phyloP scores from a whole-genome alignment of 345 rosid genomes.

The Isatis tinctoria region DNA sequence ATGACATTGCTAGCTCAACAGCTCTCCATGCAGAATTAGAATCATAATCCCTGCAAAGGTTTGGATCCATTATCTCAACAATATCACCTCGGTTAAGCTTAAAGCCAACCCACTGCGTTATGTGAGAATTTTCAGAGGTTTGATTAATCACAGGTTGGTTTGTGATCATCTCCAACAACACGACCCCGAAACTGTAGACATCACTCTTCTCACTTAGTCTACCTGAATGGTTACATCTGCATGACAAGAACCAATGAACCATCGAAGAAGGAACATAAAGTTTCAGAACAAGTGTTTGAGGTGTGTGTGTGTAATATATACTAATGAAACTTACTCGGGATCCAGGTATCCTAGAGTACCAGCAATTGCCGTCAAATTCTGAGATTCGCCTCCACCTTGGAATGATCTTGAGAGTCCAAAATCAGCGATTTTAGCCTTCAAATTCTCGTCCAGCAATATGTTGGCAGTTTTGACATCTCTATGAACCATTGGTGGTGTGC shows the following conservation, averaged over 20 bases:
- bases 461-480: background rate
- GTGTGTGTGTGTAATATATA: too few relatives aligned
- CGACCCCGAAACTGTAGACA: constrained; percentile 16
- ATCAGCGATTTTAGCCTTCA: constrained; percentile 40
- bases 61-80: constrained; percentile 14
- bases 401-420: constrained; percentile 40
- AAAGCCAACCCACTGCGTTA: constrained; percentile 4
- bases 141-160: constrained; percentile 18
- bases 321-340: constrained; percentile 35
- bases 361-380: background rate
- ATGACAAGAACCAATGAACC: background rate
- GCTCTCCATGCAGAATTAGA: constrained; percentile 17
- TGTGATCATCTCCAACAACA: constrained; percentile 26
- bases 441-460: constrained; percentile 22
- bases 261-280: background rate
- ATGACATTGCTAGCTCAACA: constrained; percentile 22
- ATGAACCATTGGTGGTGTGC: background rate
- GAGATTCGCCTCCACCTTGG: constrained; percentile 17
- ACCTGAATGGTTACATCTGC: constrained; percentile 2
- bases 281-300: background rate
- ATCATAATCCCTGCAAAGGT: background rate
- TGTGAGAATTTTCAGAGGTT: background rate
- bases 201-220: constrained; percentile 10
- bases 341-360: constrained; percentile 40
- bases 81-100: background rate